These are phyloP conservation scores for Aspergillus sp. DNA, from an alignment of 2,329 filamentous ascomycete species.

Conservation along the genomic window DNA sequence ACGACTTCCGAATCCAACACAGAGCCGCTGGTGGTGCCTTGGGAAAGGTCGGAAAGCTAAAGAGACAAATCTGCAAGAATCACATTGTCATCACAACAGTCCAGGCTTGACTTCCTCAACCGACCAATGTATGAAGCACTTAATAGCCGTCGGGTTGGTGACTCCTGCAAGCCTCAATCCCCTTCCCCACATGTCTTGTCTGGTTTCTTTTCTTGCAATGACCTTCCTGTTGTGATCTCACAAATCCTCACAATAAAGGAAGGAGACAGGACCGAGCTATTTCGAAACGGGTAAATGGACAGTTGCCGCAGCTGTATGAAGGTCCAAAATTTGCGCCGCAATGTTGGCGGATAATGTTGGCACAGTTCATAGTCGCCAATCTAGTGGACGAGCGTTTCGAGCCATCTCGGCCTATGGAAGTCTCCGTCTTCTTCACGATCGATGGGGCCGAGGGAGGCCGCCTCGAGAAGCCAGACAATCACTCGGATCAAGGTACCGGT, in stretches of 20 bases:
- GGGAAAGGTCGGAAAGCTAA: conserved; percentile 10
- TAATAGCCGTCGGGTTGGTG: conserved; percentile 12
- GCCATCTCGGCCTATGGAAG: conserved; percentile 11
- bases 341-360: conserved; percentile 8
- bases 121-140: conserved; percentile 18
- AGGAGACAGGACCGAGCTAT: not conserved
- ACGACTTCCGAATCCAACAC: conserved; percentile 7
- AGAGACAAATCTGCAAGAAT: conserved; percentile 22
- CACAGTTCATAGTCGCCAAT: conserved; percentile 8
- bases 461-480: not conserved
- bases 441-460: not conserved
- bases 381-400: conserved; percentile 3
- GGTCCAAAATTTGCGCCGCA: not conserved
- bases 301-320: not conserved
- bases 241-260: not conserved
- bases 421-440: conserved; percentile 1
- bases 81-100: conserved; percentile 22
- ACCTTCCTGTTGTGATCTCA: not conserved
- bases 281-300: conserved; percentile 6
- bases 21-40: conserved; percentile 12
- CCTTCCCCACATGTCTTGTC: conserved; percentile 5
- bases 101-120: conserved; percentile 9
- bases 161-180: conserved; percentile 9
- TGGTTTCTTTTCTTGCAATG: not conserved
- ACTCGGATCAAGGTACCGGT: conserved; percentile 6